Conservation (phyloP, 2,329 filamentous ascomycete species). For the Pezizomycotina sp. region DNA sequence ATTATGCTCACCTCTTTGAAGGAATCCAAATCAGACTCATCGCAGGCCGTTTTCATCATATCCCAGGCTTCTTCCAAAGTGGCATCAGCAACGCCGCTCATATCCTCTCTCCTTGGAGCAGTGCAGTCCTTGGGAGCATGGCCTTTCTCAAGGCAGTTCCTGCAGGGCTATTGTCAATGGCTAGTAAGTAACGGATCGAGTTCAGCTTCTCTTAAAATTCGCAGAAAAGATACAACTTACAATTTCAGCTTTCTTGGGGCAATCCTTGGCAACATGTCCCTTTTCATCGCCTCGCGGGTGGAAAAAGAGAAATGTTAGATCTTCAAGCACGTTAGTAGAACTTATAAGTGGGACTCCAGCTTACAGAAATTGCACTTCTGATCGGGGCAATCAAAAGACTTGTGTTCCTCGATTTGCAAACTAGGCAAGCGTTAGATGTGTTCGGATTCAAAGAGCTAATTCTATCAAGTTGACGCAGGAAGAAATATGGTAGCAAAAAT, state of each 20-base stretch:
- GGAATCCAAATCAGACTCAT: conserved; percentile 43
- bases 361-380: conserved; percentile 41
- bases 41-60: conserved; percentile 38
- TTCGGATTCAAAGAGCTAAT: neutral
- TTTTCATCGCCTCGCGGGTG: too few relatives aligned
- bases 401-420: conserved; percentile 33
- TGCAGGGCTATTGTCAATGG: too few relatives aligned
- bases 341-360: too few relatives aligned
- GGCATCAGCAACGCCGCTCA: conserved; percentile 18
- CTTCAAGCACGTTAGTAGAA: too few relatives aligned
- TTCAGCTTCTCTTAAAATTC: too few relatives aligned
- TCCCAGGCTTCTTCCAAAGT: conserved; percentile 41
- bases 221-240: too few relatives aligned
- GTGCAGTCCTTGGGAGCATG: conserved; percentile 42
- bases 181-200: too few relatives aligned
- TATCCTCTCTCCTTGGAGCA: conserved; percentile 34
- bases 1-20: conserved; percentile 40
- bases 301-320: too few relatives aligned
- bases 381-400: conserved; percentile 35
- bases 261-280: conserved; percentile 14
- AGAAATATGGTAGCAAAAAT: neutral
- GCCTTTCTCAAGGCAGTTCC: conserved; percentile 45
- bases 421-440: conserved; percentile 28
- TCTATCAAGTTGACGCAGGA: neutral
- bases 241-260: conserved; percentile 8